A percentile compares a stretch with the other conserved stretches of the same genome.
These are phyloP conservation scores for Didymellaceae sp. DNA, from an alignment of 2,329 filamentous ascomycete genomes.

Conservation along the genomic window DNA sequence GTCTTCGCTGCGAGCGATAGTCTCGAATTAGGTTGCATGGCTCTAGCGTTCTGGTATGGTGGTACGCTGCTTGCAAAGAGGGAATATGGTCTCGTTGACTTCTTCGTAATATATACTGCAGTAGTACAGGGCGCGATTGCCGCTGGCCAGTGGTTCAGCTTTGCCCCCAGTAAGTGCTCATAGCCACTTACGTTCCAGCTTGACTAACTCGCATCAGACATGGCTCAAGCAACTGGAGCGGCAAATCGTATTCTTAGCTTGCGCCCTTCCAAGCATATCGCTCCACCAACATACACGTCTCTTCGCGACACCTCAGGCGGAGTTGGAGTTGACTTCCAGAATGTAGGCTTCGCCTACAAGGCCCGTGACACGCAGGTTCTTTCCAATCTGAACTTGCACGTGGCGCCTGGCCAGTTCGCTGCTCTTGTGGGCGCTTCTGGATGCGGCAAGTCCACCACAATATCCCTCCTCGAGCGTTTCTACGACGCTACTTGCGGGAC, in stretches of 20 bases:
- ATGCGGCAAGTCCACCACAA: constrained; percentile 93
- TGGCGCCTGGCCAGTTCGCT: constrained; percentile 69
- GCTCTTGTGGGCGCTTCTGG: constrained; percentile 75
- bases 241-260: constrained; percentile 48
- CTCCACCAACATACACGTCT: constrained; percentile 17
- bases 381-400: constrained; percentile 54
- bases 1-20: constrained; percentile 75
- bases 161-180: constrained; percentile 52
- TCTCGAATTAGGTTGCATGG: constrained; percentile 67
- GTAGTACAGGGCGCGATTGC: constrained; percentile 54
- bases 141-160: constrained; percentile 51
- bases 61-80: constrained; percentile 49
- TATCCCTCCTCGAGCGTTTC: constrained; percentile 89
- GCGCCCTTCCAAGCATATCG: constrained; percentile 28
- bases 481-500: constrained; percentile 85
- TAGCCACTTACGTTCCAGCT: not conserved
- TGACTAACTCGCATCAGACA: constrained; percentile 24
- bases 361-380: constrained; percentile 77
- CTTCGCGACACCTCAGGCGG: constrained; percentile 20
- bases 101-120: constrained; percentile 61
- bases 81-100: constrained; percentile 57
- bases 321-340: constrained; percentile 77
- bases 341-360: constrained; percentile 93
- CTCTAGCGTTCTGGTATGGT: constrained; percentile 64
- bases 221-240: constrained; percentile 46